A percentile compares a stretch with the other conserved stretches of the same genome.
Evolutionary conservation across 371 early-diverging fungal genomes (phyloP).

Genomic region (Rhizomucor miehei): DNA sequence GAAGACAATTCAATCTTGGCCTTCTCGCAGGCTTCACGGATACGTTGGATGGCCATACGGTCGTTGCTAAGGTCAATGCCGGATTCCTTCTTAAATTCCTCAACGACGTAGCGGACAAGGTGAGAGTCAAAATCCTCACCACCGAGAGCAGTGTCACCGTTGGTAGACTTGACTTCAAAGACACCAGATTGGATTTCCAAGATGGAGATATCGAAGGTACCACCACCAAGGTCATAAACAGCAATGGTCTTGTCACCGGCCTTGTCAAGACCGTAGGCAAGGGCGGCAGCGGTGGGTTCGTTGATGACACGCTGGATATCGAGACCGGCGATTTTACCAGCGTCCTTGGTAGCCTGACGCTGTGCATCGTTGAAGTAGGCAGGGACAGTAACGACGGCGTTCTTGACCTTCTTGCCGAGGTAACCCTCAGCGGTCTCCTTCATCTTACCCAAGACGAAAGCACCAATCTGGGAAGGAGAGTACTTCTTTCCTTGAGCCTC

Average conservation of each 20-base stretch:
- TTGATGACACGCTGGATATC: constrained; percentile 98
- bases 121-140: constrained; percentile 99
- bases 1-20: constrained; percentile 98
- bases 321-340: constrained; percentile 95
- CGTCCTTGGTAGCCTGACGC: constrained; percentile 99
- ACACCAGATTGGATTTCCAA: constrained; percentile 97
- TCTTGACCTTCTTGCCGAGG: constrained; percentile 81
- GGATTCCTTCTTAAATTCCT: constrained; percentile 84
- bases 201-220: constrained; percentile 99
- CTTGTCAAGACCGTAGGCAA: constrained; percentile 98
- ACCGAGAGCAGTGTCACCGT: constrained; percentile 97
- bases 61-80: constrained; percentile 72
- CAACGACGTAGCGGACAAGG: constrained; percentile 79
- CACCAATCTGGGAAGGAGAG: constrained; percentile 95
- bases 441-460: constrained; percentile 92
- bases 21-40: constrained; percentile 97
- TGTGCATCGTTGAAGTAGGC: constrained; percentile 96
- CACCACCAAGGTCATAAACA: constrained; percentile 99
- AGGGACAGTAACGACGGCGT: constrained; percentile 91
- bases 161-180: constrained; percentile 97
- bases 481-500: constrained; percentile 89
- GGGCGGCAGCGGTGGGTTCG: constrained; percentile 99
- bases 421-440: constrained; percentile 87
- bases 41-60: constrained; percentile 92
- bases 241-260: constrained; percentile 89